phyloP scores from a whole-genome alignment of 345 rosid genomes.

The Arabis alpina region DNA sequence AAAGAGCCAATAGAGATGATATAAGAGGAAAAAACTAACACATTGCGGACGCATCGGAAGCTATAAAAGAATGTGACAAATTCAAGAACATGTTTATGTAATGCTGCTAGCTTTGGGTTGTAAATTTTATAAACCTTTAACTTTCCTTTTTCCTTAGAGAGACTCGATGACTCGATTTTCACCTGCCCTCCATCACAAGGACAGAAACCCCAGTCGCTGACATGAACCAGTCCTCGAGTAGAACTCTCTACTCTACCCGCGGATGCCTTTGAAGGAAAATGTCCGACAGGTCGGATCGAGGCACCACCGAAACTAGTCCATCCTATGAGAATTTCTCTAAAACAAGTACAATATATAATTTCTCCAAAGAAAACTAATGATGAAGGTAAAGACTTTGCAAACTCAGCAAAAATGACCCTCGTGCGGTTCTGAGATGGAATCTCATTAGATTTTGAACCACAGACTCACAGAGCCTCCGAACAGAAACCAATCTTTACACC shows the following conservation, averaged over 20 bases:
- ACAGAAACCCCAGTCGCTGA: background rate
- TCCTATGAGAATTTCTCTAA: too few species aligned
- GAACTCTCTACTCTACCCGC: background rate
- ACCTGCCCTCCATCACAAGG: too few species aligned
- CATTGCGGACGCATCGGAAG: constrained; percentile 2
- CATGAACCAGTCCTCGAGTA: background rate
- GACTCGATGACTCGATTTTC: background rate
- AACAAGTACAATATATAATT: too few species aligned
- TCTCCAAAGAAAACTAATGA: too few species aligned
- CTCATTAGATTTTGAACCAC: too few species aligned
- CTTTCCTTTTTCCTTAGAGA: background rate
- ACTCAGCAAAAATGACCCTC: too few species aligned
- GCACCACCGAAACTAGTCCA: background rate
- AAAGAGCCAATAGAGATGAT: constrained; percentile 8
- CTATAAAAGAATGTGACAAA: constrained; percentile 6
- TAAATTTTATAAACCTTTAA: constrained; percentile 8
- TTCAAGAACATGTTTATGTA: constrained; percentile 23
- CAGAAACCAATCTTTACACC: too few species aligned
- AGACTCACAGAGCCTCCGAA: too few species aligned
- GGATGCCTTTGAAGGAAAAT: background rate
- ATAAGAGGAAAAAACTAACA: constrained; percentile 13
- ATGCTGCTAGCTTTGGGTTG: constrained; percentile 4
- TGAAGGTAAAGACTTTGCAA: too few species aligned
- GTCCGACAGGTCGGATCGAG: too few species aligned
- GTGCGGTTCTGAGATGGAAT: too few species aligned